These are phyloP conservation scores for Fraxinus angustifolia DNA, from an alignment of 305 asterid genomes.

Conservation along the genomic window DNA sequence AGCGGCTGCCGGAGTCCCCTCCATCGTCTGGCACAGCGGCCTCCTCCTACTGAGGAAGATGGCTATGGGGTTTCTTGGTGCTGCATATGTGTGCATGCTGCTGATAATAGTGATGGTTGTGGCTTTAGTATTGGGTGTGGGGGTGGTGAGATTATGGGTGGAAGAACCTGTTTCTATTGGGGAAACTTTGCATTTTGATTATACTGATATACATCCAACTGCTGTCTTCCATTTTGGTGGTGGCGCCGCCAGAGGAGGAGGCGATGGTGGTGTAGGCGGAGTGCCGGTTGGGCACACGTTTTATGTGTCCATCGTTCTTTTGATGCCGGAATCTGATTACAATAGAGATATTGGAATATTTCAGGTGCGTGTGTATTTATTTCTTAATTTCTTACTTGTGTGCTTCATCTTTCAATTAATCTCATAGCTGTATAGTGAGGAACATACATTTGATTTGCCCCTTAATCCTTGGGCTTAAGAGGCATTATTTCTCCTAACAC, in stretches of 20 bases:
- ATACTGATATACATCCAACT: slow-evolving; percentile 49
- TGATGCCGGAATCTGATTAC: slow-evolving; percentile 85
- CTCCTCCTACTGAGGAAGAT: slow-evolving; percentile 39
- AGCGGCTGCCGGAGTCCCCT: slow-evolving; percentile 22
- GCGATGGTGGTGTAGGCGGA: slow-evolving; percentile 10
- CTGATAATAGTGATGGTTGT: slow-evolving; percentile 32
- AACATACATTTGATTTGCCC: not conserved
- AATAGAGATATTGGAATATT: slow-evolving; percentile 75
- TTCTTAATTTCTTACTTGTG: not conserved
- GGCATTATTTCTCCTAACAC: not conserved
- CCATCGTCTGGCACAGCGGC: slow-evolving; percentile 17
- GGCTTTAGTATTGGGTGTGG: slow-evolving; percentile 56
- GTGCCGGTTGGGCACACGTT: slow-evolving; percentile 66
- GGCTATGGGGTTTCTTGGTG: slow-evolving; percentile 54
- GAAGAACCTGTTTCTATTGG: slow-evolving; percentile 60
- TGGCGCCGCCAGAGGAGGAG: not conserved
- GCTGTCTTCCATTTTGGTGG: slow-evolving; percentile 37
- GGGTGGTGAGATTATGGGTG: slow-evolving; percentile 56
- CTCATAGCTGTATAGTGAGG: not conserved
- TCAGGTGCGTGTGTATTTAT: slow-evolving; percentile 40
- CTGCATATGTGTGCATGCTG: slow-evolving; percentile 51
- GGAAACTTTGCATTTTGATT: slow-evolving; percentile 59
- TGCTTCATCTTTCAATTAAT: not conserved
- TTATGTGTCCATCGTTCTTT: slow-evolving; percentile 53
- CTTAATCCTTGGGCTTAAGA: not conserved